A percentile compares a stretch with the other conserved stretches of the same genome.
phyloP scores from a whole-genome alignment of 1,284 basidiomycete genomes.

The Takashimella tepidaria region DNA sequence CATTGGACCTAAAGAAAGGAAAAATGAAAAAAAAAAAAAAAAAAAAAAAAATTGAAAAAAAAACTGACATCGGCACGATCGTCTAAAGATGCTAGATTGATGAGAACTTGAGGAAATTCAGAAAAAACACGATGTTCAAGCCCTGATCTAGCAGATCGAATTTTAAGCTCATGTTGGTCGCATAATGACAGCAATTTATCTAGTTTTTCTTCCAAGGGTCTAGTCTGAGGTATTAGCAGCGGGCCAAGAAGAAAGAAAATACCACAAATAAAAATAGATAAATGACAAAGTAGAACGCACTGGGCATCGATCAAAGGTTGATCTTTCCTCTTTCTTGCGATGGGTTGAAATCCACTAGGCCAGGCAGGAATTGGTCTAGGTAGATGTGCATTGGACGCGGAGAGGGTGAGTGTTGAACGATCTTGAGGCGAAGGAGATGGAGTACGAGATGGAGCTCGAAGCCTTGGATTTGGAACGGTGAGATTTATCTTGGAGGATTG shows the following conservation, averaged over 20 bases:
- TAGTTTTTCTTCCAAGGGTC: conserved; percentile 35
- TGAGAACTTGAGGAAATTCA: conserved; percentile 27
- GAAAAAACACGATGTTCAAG: conserved; percentile 40
- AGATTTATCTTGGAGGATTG: background rate
- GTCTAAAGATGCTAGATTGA: conserved; percentile 26
- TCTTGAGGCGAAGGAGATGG: background rate
- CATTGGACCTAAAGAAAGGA: background rate
- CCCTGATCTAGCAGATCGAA: conserved; percentile 15
- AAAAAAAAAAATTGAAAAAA: too few species aligned
- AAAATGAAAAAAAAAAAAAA: too few species aligned
- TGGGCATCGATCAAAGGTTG: background rate
- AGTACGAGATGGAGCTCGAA: background rate
- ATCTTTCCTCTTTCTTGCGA: background rate
- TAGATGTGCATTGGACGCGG: background rate
- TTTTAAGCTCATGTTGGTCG: conserved; percentile 38
- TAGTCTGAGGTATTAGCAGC: too few species aligned
- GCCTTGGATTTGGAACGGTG: background rate
- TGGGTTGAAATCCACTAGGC: background rate
- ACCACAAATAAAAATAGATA: too few species aligned
- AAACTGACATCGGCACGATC: conserved; percentile 34
- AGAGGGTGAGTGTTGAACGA: background rate
- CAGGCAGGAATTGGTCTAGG: background rate
- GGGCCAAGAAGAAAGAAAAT: too few species aligned
- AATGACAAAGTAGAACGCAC: too few species aligned
- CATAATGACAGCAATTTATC: conserved; percentile 29